Percentiles rank a stretch among this genome's conserved stretches.
Conservation (phyloP, 1,139 yeast species). For the Lodderomyces beijingensis region DNA sequence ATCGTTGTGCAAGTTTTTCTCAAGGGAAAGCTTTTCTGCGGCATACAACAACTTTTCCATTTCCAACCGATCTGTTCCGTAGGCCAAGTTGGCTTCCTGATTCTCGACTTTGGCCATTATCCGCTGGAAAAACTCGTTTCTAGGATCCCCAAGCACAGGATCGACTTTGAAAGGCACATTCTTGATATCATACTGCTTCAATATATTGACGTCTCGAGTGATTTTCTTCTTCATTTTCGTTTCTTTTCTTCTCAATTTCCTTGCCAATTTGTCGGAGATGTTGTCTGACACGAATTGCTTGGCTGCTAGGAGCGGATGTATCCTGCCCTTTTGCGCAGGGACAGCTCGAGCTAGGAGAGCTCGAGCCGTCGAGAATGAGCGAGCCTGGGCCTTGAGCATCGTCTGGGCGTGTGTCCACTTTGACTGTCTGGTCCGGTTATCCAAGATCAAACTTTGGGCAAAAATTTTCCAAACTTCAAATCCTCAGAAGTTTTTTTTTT, state of each 20-base stretch:
- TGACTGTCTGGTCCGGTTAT: too few relatives aligned
- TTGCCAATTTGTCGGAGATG: conserved; percentile 26
- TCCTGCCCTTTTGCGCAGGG: conserved; percentile 1
- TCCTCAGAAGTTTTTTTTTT: too few relatives aligned
- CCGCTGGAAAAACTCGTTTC: conserved; percentile 67
- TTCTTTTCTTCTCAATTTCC: conserved; percentile 38
- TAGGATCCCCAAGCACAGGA: conserved; percentile 75
- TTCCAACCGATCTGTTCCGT: conserved; percentile 57
- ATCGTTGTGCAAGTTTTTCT: conserved; percentile 17
- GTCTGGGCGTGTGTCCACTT: too few relatives aligned
- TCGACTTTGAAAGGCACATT: conserved; percentile 42
- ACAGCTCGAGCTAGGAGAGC: conserved; percentile 9
- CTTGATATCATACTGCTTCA: conserved; percentile 34
- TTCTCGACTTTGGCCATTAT: conserved; percentile 55
- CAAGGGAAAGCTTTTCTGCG: conserved; percentile 51
- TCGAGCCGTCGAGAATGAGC: conserved; percentile 20
- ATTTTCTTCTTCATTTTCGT: conserved; percentile 41
- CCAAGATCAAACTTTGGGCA: too few relatives aligned
- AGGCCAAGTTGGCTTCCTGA: conserved; percentile 57
- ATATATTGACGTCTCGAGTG: conserved; percentile 42
- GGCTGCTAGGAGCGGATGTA: too few relatives aligned
- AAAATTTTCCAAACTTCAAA: too few relatives aligned
- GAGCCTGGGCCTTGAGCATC: conserved; percentile 18
- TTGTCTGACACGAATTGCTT: too few relatives aligned
- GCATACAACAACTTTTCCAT: conserved; percentile 76